Evolutionary conservation across 495 filamentous ascomycete genomes (phyloP), one percentile per base, ranked within the genome.

Genomic region (Aspergillus baeticus): DNA sequence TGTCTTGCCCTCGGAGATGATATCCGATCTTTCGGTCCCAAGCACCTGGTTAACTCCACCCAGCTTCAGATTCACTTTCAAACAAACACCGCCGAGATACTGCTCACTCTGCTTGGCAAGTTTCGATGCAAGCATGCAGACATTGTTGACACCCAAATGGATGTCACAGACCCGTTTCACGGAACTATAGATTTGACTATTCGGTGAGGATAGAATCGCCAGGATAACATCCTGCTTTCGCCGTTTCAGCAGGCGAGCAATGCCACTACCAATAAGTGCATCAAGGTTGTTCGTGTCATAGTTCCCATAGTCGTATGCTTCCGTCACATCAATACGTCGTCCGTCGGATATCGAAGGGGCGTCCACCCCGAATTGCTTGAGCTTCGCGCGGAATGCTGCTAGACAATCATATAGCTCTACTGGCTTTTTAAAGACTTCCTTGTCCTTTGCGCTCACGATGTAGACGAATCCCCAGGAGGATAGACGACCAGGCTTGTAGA

Each of bases 1-100:
- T 0, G 88, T 92, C 51, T 81, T 82, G 5, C 78, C 79, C 18
- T 85, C 74, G 35, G 69, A 72, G 35, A 94, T 64, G n/a, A 90
- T 65, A 7, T 75, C 78, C 3, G 87, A 70, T n/a, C 79, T 76
- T 0, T 67, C 56, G 0, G 69, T 43, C 0, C 68, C 58, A 0
- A 96, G 63, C 5, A 61, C 66, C 63, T 96, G 90, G 57, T 96
- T 96, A 17, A 77, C 69, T 0, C 93, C 93, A 5, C 90, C 90
- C 52, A 87, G 77, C 71, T 96, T 96, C 42, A 95, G 68, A 64
- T 96, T 96, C 69, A 94, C 81, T 66, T 92, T 96, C 23, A 95
- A 68, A 3, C 74, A 87, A 0, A 93, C 74, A 55, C 93, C 94
- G 59, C 85, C 85, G 34, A 83, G 82, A 61, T 88, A 90, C 37